Conservation (phyloP, 2,329 filamentous ascomycete species). For the Cladophialophora immunda region DNA sequence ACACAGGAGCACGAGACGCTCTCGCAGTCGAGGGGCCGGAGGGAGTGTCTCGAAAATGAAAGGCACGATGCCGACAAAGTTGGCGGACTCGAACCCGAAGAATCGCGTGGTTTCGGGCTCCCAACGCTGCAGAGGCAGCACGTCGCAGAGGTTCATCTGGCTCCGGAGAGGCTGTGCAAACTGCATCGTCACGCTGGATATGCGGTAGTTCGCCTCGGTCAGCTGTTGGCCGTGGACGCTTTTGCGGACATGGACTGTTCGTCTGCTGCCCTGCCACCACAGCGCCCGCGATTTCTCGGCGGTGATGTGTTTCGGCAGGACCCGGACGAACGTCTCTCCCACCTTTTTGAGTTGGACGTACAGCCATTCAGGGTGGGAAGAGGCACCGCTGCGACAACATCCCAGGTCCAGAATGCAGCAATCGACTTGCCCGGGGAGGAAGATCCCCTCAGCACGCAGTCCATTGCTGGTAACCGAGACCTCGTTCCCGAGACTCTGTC, state of each 20-base stretch:
- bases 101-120: background rate
- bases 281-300: background rate
- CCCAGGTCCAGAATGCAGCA: background rate
- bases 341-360: background rate
- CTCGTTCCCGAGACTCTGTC: background rate
- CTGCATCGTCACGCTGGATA: constrained; percentile 1
- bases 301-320: background rate
- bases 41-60: background rate
- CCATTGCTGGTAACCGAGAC: constrained; percentile 2
- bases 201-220: constrained; percentile 2
- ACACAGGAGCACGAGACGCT: background rate
- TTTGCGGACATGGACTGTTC: background rate
- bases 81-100: background rate
- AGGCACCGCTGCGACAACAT: background rate
- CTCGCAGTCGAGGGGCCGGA: background rate
- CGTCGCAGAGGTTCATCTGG: background rate
- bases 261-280: constrained; percentile 1
- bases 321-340: background rate
- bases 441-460: background rate
- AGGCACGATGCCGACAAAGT: background rate
- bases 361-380: background rate
- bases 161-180: background rate
- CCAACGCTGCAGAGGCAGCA: background rate
- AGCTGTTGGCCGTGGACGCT: background rate
- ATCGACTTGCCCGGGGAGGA: background rate